A percentile compares a stretch with the other conserved stretches of the same genome.
phyloP scores from a whole-genome alignment of 257 asterid genomes.

The Mentha longifolia region DNA sequence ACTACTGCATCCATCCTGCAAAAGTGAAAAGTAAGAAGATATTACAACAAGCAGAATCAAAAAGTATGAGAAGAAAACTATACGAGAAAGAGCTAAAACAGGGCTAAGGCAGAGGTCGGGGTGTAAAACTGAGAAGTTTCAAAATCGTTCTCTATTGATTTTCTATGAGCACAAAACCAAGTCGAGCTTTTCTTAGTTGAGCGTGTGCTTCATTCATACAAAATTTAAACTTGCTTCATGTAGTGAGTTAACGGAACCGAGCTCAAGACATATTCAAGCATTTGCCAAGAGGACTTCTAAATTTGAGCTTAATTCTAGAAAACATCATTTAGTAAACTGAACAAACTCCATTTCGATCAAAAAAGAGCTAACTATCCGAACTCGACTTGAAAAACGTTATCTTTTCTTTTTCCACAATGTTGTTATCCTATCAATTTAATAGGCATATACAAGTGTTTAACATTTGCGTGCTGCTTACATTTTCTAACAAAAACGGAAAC shows the following conservation, averaged over 20 bases:
- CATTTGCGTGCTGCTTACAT: no score
- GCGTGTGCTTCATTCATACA: background rate
- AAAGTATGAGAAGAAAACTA: background rate
- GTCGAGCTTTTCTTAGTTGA: background rate
- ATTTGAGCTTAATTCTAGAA: background rate
- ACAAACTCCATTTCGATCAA: background rate
- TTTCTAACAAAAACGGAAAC: no score
- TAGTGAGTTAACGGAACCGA: background rate
- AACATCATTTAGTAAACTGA: background rate
- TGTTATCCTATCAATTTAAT: no score
- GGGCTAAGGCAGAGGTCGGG: background rate
- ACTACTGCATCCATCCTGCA: slow-evolving; percentile 48
- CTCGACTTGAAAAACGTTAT: background rate
- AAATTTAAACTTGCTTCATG: background rate
- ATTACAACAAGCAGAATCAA: no score
- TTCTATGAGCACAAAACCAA: background rate
- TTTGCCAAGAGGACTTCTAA: background rate
- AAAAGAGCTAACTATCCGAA: no score
- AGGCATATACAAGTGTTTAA: no score
- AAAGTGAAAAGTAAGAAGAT: background rate
- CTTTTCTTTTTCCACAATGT: no score
- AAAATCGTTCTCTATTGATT: no score
- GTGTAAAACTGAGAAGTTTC: background rate
- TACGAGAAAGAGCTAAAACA: background rate
- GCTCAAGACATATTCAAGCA: background rate